These are phyloP conservation scores for Trypanosoma grayi DNA, from an alignment of 208 protist species.

Conservation along the genomic window DNA sequence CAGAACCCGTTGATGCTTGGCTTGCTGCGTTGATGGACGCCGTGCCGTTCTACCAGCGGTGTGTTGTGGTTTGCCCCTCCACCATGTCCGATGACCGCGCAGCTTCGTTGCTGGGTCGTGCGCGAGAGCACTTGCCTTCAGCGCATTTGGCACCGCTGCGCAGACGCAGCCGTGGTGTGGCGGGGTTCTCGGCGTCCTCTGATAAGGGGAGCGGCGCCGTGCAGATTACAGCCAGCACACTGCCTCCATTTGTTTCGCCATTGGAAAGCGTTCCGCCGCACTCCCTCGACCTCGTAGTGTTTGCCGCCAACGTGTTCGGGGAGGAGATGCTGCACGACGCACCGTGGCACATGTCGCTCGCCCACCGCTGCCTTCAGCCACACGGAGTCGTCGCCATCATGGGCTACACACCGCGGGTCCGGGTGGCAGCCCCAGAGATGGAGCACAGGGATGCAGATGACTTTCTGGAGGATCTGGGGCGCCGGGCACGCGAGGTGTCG, in stretches of 20 bases:
- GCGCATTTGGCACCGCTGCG: constrained; percentile 37
- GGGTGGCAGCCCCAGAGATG: constrained; percentile 46
- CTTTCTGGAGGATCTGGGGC: constrained; percentile 36
- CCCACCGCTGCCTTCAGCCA: constrained; percentile 55
- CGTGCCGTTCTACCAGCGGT: constrained; percentile 77
- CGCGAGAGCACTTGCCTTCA: constrained; percentile 43
- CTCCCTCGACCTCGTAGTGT: constrained; percentile 76
- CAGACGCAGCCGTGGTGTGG: neutral
- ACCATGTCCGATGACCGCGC: constrained; percentile 25
- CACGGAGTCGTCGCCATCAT: constrained; percentile 78
- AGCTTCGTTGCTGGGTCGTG: constrained; percentile 33
- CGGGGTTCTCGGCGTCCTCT: neutral
- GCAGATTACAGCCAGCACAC: neutral
- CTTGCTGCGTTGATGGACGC: constrained; percentile 60
- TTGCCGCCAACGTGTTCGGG: constrained; percentile 69
- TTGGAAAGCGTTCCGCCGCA: constrained; percentile 36
- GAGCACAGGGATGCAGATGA: constrained; percentile 40
- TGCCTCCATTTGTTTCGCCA: constrained; percentile 23
- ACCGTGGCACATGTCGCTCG: constrained; percentile 76
- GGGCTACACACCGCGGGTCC: constrained; percentile 32
- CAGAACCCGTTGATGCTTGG: constrained; percentile 74
- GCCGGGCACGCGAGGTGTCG: neutral
- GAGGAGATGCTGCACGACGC: constrained; percentile 74
- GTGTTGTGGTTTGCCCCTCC: constrained; percentile 59
- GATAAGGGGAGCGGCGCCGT: neutral